These are phyloP conservation scores for Colletotrichum karsti DNA, from an alignment of 2,329 filamentous ascomycete species.

Conservation along the genomic window DNA sequence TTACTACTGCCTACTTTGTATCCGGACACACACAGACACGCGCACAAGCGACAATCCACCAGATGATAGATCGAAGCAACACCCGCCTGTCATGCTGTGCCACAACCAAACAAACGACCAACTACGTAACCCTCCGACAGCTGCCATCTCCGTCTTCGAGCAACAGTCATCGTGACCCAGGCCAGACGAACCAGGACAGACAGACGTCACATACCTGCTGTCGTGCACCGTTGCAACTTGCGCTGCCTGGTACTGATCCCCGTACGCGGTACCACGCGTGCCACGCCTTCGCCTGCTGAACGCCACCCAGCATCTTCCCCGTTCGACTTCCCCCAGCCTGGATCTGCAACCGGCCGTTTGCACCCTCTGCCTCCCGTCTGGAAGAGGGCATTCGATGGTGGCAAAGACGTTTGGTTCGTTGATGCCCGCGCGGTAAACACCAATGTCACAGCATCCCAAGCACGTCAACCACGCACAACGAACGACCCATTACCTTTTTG, in stretches of 20 bases:
- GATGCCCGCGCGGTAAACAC: conserved; percentile 3
- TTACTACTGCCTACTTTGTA: no score
- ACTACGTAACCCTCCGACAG: neutral
- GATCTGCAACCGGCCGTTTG: conserved; percentile 9
- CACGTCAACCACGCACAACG: no score
- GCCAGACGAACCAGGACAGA: neutral
- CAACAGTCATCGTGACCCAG: conserved; percentile 9
- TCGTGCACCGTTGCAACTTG: conserved; percentile 19
- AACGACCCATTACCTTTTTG: neutral
- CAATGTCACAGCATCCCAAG: neutral
- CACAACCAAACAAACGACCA: conserved; percentile 12
- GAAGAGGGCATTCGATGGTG: conserved; percentile 5
- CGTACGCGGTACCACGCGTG: no score
- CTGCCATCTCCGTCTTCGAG: no score
- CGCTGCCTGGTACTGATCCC: neutral
- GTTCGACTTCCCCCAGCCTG: conserved; percentile 2
- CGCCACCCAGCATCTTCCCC: neutral
- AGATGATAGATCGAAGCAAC: neutral
- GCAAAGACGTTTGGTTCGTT: conserved; percentile 1
- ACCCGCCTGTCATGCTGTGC: neutral
- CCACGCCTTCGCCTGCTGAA: neutral
- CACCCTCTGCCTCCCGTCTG: neutral
- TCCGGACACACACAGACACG: neutral
- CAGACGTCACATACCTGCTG: neutral
- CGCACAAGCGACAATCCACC: neutral